Base-by-base conservation (phyloP, 169 alveolate genomes). In the Theileria annulata region DNA sequence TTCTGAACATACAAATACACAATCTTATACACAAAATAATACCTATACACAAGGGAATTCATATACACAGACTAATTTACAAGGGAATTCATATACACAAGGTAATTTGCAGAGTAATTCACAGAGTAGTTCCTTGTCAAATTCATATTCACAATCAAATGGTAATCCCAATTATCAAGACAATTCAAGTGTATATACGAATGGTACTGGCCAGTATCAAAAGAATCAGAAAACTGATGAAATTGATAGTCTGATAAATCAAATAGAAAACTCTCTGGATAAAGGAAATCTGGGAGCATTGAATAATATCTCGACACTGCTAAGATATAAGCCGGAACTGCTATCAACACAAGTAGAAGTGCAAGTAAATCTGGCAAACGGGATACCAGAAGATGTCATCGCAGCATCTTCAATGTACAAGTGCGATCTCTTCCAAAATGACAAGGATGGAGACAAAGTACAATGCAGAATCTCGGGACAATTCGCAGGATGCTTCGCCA, bases 401-500 rank as follows among this genome's bases (percentile, higher is more conserved):
- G 33, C 62, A 51, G 28, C 51, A 3, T 19, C 49, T 21, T 19
- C 67, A 42, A 0, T 27, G 10, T 70, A 70, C 67, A 70, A 70
- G 49, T 70, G 77, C 25, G 77, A 48, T 25, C 49, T 70, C 25
- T 12, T 35, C 17, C 63, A 70, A 9, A 56, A 13, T 10, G 69
- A 28, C 15, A n/a, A 19, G 17, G 77, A 70, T 12, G 49, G 30
- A 70, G 67, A 27, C 15, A 56, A n/a, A n/a, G 54, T 70, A 15
- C 28, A 70, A 13, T 70, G 77, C 63, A 59, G 64, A 73, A 19
- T 63, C 63, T 19, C 63, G 12, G 80, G 80, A 21, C 63, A 30
- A 33, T 73, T 73, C 75, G 59, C 56, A 25, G 77, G 80, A 63
- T 73, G 74, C 47, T 73, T 73, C 35, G 80, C 77, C 6, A 63